Evolutionary conservation across 2,329 filamentous ascomycete species (phyloP).

Genomic region (Epichloe sylvatica): DNA sequence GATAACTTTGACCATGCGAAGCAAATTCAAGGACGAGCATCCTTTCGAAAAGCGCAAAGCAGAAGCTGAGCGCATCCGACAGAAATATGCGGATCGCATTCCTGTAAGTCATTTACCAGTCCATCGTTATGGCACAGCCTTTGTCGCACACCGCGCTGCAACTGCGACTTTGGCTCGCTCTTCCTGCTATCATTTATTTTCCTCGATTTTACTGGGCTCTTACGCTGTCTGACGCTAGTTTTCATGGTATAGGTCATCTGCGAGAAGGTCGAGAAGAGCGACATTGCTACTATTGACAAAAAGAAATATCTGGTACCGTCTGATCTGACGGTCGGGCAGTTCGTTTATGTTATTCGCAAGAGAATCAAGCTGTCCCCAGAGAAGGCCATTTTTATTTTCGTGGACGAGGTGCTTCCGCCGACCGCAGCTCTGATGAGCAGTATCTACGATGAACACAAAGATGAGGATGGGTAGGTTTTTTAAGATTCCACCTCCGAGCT

Average conservation of each 20-base stretch:
- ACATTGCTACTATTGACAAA: constrained; percentile 99
- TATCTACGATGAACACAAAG: constrained; percentile 99
- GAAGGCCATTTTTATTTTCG: constrained; percentile 99
- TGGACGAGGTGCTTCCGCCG: constrained; percentile 92
- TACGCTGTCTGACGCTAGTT: not conserved
- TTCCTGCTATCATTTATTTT: not conserved
- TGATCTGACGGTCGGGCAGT: constrained; percentile 96
- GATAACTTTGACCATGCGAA: constrained; percentile 60
- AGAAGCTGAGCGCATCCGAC: constrained; percentile 95
- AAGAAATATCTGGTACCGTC: constrained; percentile 99
- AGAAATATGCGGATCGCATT: constrained; percentile 98
- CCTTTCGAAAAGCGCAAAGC: constrained; percentile 99
- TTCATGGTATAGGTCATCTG: constrained; percentile 66
- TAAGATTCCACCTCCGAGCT: not conserved
- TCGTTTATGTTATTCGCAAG: constrained; percentile 99
- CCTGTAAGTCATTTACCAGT: constrained; percentile 51
- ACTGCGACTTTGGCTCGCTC: not conserved
- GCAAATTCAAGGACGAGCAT: constrained; percentile 99
- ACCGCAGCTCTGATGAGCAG: constrained; percentile 97
- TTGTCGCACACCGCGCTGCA: not conserved
- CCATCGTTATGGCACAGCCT: not conserved
- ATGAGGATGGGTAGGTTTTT: constrained; percentile 48
- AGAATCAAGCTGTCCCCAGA: constrained; percentile 98
- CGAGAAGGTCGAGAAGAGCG: constrained; percentile 98
- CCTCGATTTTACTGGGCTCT: not conserved